Evolutionary conservation across 2,329 filamentous ascomycete genomes (phyloP).

Genomic region (Penicillium sp.): DNA sequence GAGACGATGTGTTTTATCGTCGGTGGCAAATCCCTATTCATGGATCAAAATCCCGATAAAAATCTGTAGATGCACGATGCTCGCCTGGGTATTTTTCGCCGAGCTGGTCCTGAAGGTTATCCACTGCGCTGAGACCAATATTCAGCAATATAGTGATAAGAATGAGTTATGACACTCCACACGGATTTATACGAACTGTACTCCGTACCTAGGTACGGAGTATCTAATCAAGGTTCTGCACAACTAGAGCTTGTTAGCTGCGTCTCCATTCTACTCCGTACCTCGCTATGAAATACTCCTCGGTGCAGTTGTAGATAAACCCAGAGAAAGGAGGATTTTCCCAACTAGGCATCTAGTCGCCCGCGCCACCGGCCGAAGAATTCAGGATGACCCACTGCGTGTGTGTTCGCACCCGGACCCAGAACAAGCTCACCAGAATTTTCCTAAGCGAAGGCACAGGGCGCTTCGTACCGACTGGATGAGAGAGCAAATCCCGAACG

Average conservation of each 20-base stretch:
- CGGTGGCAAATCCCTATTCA: no score
- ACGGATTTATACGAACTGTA: background rate
- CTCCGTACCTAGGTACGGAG: no score
- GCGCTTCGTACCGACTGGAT: constrained; percentile 3
- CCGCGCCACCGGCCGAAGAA: constrained; percentile 20
- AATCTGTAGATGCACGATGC: constrained; percentile 8
- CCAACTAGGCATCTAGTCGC: constrained; percentile 21
- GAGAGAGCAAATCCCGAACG: constrained; percentile 3
- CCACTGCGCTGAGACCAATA: constrained; percentile 7
- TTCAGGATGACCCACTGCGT: constrained; percentile 12
- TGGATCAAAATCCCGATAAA: background rate
- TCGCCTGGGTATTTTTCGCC: constrained; percentile 8
- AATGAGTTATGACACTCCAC: constrained; percentile 15
- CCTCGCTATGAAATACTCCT: no score
- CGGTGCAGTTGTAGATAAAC: constrained; percentile 18
- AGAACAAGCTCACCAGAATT: no score
- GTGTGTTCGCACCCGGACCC: constrained; percentile 11
- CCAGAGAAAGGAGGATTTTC: constrained; percentile 18
- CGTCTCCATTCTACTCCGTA: no score
- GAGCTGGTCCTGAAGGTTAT: constrained; percentile 1
- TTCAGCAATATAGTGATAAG: constrained; percentile 12
- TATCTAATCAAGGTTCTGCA: no score
- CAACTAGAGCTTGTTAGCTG: no score
- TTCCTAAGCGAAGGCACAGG: constrained; percentile 1
- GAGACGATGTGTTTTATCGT: no score